Conservation (phyloP, 2,329 filamentous ascomycete genomes). For the Hypomyces rosellus region DNA sequence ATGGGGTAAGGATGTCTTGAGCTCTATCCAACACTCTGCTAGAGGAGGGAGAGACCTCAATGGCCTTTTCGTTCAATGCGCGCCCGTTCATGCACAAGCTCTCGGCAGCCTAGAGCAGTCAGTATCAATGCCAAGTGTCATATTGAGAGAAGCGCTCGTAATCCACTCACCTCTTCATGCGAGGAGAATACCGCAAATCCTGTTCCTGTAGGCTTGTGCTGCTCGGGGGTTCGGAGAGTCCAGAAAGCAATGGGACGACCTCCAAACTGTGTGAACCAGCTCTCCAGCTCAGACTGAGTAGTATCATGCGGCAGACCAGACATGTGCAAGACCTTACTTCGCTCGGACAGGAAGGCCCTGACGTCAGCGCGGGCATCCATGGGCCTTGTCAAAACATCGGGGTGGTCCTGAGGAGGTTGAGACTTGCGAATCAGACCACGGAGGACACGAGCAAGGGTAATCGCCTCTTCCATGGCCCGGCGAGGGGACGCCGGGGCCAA, state of each 20-base stretch:
- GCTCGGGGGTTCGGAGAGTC: slow-evolving; percentile 94
- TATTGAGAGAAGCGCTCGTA: too few relatives aligned
- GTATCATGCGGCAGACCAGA: slow-evolving; percentile 96
- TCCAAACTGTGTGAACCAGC: slow-evolving; percentile 99
- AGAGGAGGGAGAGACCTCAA: slow-evolving; percentile 97
- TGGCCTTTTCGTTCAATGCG: slow-evolving; percentile 96
- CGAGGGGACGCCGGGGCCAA: slow-evolving; percentile 91
- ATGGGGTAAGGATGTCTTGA: slow-evolving; percentile 91
- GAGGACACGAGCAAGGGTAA: slow-evolving; percentile 87
- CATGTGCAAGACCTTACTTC: slow-evolving; percentile 97
- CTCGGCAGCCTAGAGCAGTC: slow-evolving; percentile 68
- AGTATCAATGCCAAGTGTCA: background rate
- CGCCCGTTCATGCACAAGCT: slow-evolving; percentile 99
- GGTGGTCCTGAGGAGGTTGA: slow-evolving; percentile 86
- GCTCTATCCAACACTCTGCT: slow-evolving; percentile 93
- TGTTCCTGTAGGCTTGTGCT: slow-evolving; percentile 98
- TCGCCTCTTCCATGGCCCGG: slow-evolving; percentile 94
- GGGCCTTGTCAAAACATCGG: slow-evolving; percentile 87
- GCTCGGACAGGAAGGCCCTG: slow-evolving; percentile 87
- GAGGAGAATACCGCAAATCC: slow-evolving; percentile 98
- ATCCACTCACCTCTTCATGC: slow-evolving; percentile 81
- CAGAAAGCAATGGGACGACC: slow-evolving; percentile 97
- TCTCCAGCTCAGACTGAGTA: slow-evolving; percentile 96
- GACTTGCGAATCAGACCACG: slow-evolving; percentile 93
- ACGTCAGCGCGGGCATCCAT: slow-evolving; percentile 98